phyloP scores from a whole-genome alignment of 1,284 basidiomycete species.

The Ceratobasidium theobromae region DNA sequence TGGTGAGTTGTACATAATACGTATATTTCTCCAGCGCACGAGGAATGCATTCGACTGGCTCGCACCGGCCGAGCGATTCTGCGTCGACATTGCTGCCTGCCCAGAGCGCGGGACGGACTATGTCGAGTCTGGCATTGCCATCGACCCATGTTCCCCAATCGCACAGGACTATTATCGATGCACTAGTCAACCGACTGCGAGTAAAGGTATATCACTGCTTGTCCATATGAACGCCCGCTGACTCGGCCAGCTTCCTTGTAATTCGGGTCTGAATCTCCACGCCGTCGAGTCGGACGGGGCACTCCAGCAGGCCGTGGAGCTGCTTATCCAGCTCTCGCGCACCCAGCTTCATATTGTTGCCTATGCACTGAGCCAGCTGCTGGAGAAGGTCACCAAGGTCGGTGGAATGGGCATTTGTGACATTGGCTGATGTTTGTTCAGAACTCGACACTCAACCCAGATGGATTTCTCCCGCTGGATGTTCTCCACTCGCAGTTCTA shows the following conservation, averaged over 20 bases:
- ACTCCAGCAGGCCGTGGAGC: slow-evolving; percentile 70
- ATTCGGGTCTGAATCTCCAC: slow-evolving; percentile 73
- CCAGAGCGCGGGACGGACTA: not conserved
- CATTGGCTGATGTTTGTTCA: slow-evolving; percentile 27
- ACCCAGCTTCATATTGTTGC: slow-evolving; percentile 78
- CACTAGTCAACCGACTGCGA: slow-evolving; percentile 15
- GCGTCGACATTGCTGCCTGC: slow-evolving; percentile 14
- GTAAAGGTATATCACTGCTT: slow-evolving; percentile 1
- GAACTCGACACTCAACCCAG: slow-evolving; percentile 53
- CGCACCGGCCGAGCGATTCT: slow-evolving; percentile 9
- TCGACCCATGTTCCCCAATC: not conserved
- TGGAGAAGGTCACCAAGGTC: slow-evolving; percentile 78
- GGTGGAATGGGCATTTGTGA: slow-evolving; percentile 17
- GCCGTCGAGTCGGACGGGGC: slow-evolving; percentile 73
- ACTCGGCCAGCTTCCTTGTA: slow-evolving; percentile 83
- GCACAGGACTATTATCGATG: slow-evolving; percentile 22
- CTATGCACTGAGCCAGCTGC: slow-evolving; percentile 69
- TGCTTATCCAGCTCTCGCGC: slow-evolving; percentile 73
- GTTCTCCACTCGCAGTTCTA: slow-evolving; percentile 89
- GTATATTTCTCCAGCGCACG: not conserved
- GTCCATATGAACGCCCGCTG: no score
- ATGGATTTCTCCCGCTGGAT: slow-evolving; percentile 61
- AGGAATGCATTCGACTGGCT: not conserved
- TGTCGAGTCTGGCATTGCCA: slow-evolving; percentile 24
- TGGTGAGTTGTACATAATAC: slow-evolving; percentile 10